These are phyloP conservation scores for Apostasia ramifera DNA, from an alignment of 106 monocot genomes.

Conservation along the genomic window DNA sequence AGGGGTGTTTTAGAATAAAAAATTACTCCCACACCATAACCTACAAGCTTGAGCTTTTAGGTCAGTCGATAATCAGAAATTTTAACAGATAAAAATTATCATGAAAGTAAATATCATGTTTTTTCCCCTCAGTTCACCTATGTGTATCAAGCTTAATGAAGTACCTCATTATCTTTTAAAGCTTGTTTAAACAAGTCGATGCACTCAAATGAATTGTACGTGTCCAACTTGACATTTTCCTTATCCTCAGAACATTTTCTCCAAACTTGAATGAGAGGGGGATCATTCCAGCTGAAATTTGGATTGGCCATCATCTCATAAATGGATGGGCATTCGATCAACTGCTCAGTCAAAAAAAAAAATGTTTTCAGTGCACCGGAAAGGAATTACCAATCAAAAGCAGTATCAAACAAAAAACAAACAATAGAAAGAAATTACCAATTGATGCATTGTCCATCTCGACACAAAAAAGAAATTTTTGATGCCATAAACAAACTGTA, in stretches of 20 bases:
- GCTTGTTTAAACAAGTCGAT: conserved; percentile 73
- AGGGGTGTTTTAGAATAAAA: no score
- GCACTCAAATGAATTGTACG: conserved; percentile 44
- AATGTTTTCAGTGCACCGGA: no score
- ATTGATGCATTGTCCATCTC: conserved; percentile 94
- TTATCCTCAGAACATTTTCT: conserved; percentile 34
- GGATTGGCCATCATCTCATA: conserved; percentile 88
- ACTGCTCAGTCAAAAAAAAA: conserved; percentile 25
- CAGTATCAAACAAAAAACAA: background rate
- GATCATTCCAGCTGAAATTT: conserved; percentile 58
- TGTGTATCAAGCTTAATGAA: background rate
- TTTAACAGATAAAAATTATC: no score
- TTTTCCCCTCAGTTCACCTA: no score
- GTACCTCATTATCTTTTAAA: conserved; percentile 73
- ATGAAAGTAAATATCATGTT: no score
- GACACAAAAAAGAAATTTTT: conserved; percentile 85
- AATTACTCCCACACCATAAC: no score
- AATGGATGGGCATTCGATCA: conserved; percentile 89
- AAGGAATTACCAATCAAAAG: conserved; percentile 33
- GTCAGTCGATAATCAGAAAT: no score
- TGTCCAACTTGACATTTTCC: conserved; percentile 35
- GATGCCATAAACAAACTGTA: conserved; percentile 88
- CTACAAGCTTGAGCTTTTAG: no score
- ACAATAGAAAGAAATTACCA: conserved; percentile 30
- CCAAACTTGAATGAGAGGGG: conserved; percentile 71